Evolutionary conservation across 2,329 filamentous ascomycete genomes (phyloP).

Genomic region (Talaromyces sp.): DNA sequence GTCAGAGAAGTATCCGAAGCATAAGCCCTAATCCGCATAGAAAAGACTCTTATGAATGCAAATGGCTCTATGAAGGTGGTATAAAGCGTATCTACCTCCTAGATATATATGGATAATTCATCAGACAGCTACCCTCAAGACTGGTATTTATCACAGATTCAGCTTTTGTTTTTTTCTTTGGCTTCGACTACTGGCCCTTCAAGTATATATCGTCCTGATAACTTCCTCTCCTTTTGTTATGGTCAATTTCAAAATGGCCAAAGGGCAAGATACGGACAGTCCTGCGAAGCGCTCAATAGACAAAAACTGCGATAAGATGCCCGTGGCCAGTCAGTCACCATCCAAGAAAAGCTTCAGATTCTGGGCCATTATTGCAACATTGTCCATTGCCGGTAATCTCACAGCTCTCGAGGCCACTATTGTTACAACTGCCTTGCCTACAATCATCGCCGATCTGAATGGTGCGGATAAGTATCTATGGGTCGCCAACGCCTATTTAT

Average conservation of each 20-base stretch:
- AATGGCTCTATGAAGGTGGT: not conserved
- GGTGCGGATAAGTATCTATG: slow-evolving; percentile 35
- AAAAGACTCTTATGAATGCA: not conserved
- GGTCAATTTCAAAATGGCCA: not conserved
- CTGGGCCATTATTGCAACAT: slow-evolving; percentile 28
- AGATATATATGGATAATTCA: not conserved
- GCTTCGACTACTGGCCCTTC: too few relatives aligned
- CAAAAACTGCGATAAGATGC: not conserved
- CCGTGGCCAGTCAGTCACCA: not conserved
- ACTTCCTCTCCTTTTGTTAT: too few relatives aligned
- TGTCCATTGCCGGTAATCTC: slow-evolving; percentile 29
- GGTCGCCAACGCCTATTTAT: slow-evolving; percentile 33
- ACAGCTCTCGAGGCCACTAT: slow-evolving; percentile 25
- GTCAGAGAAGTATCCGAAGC: not conserved
- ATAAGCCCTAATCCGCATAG: slow-evolving; percentile 4
- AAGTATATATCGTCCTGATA: too few relatives aligned
- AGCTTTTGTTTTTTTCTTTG: not conserved
- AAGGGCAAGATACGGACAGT: not conserved
- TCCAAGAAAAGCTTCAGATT: slow-evolving; percentile 20
- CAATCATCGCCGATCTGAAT: slow-evolving; percentile 35
- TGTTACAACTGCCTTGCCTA: slow-evolving; percentile 37
- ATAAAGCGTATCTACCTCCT: not conserved
- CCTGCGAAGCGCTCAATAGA: not conserved
- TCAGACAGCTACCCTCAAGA: not conserved
- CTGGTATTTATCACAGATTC: too few relatives aligned